These are phyloP conservation scores for Saccharomyces kudriavzevii DNA, from an alignment of 805 yeast species.

Conservation along the genomic window DNA sequence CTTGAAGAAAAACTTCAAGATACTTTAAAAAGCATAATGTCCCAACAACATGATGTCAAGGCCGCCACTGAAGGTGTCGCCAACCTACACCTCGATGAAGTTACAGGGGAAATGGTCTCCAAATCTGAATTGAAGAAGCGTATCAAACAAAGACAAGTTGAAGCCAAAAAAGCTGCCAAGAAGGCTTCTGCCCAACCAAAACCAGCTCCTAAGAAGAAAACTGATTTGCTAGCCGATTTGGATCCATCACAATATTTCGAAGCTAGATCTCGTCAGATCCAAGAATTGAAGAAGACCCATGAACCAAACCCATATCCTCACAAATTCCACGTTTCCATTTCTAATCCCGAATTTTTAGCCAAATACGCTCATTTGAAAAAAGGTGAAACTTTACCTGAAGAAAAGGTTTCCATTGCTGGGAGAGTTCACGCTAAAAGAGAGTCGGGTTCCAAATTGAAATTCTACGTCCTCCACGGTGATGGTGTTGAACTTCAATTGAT, in stretches of 20 bases:
- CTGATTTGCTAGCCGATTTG: slow-evolving; percentile 70
- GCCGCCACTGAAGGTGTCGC: slow-evolving; percentile 67
- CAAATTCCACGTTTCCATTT: slow-evolving; percentile 68
- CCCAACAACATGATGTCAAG: slow-evolving; percentile 41
- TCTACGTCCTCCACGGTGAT: slow-evolving; percentile 87
- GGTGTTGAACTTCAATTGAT: slow-evolving; percentile 83
- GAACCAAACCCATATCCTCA: slow-evolving; percentile 91
- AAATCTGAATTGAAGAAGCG: slow-evolving; percentile 94
- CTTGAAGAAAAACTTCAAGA: background rate
- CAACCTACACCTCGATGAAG: slow-evolving; percentile 79
- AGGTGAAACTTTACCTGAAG: slow-evolving; percentile 79
- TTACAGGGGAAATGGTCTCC: slow-evolving; percentile 93
- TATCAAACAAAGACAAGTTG: slow-evolving; percentile 78
- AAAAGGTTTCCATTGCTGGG: slow-evolving; percentile 73
- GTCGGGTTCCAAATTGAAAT: slow-evolving; percentile 87
- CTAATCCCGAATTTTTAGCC: slow-evolving; percentile 61
- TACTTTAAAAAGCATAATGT: slow-evolving; percentile 13
- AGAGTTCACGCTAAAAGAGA: slow-evolving; percentile 95
- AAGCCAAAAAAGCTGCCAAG: slow-evolving; percentile 87
- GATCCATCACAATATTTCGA: slow-evolving; percentile 94
- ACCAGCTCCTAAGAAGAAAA: slow-evolving; percentile 37
- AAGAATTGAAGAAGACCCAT: slow-evolving; percentile 63
- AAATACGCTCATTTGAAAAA: slow-evolving; percentile 64
- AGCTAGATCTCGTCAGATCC: slow-evolving; percentile 83
- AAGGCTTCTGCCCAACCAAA: slow-evolving; percentile 48